Evolutionary conservation across 192 early-diverging fungal species (phyloP).

Genomic region (Backusella psychrophila): DNA sequence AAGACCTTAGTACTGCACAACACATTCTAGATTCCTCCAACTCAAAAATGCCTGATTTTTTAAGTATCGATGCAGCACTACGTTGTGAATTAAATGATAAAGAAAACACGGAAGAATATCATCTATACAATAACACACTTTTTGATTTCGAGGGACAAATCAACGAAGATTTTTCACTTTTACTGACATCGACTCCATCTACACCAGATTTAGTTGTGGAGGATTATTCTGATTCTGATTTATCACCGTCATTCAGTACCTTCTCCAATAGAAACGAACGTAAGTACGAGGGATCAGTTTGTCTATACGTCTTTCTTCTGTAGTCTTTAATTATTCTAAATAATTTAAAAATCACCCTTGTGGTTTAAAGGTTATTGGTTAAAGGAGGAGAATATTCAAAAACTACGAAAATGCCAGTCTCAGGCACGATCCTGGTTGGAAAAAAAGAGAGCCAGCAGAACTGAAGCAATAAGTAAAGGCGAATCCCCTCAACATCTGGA

Average conservation of each 20-base stretch:
- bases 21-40: conserved; percentile 81
- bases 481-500: neutral
- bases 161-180: neutral
- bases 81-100: conserved; percentile 47
- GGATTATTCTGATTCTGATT: conserved; percentile 11
- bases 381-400: neutral
- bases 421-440: conserved; percentile 2
- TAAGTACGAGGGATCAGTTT: neutral
- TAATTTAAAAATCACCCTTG: neutral
- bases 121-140: neutral
- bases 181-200: neutral
- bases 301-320: neutral
- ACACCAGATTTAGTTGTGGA: conserved; percentile 17
- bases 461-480: neutral
- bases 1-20: conserved; percentile 74
- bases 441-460: neutral
- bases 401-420: conserved; percentile 23
- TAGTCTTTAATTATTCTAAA: neutral
- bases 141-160: neutral
- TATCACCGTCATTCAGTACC: neutral
- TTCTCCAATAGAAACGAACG: neutral
- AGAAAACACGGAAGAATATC: conserved; percentile 18
- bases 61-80: conserved; percentile 73
- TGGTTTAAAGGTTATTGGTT: conserved; percentile 20
- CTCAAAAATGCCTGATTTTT: conserved; percentile 86